A percentile compares a stretch with the other conserved stretches of the same genome.
These are phyloP conservation scores for Septoria linicola DNA, from an alignment of 2,329 filamentous ascomycete genomes.

Conservation along the genomic window DNA sequence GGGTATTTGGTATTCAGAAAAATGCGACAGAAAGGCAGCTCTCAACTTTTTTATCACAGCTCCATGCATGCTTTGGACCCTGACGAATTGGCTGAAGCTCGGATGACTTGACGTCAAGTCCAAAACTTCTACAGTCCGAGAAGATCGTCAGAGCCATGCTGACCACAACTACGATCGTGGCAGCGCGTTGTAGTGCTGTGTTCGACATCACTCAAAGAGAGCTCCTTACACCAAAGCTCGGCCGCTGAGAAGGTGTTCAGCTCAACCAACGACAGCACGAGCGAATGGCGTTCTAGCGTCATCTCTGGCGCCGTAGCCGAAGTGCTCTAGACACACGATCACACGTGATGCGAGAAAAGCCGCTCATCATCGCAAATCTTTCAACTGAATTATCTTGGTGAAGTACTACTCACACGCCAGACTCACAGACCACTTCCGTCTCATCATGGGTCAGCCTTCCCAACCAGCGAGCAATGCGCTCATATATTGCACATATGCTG, in stretches of 20 bases:
- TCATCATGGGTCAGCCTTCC: constrained; percentile 70
- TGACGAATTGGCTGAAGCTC: no score
- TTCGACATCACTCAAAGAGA: no score
- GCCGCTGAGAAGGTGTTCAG: no score
- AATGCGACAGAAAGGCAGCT: no score
- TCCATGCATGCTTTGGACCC: neutral
- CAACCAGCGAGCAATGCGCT: constrained; percentile 76
- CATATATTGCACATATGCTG: constrained; percentile 75
- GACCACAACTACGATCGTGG: no score
- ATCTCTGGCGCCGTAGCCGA: neutral
- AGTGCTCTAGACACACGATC: neutral
- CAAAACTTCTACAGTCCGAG: no score
- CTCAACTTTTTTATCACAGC: no score
- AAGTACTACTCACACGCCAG: neutral
- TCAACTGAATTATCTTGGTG: neutral
- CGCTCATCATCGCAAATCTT: neutral
- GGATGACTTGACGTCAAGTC: neutral
- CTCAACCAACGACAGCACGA: no score
- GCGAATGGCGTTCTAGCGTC: neutral
- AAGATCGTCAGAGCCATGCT: no score
- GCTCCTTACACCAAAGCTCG: no score
- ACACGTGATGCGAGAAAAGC: constrained; percentile 3
- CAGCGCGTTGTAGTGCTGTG: no score
- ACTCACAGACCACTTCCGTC: neutral
- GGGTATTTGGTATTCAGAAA: neutral